A percentile compares a stretch with the other conserved stretches of the same genome.
Evolutionary conservation across 2,329 filamentous ascomycete genomes (phyloP).

Genomic region (Fusarium udum): DNA sequence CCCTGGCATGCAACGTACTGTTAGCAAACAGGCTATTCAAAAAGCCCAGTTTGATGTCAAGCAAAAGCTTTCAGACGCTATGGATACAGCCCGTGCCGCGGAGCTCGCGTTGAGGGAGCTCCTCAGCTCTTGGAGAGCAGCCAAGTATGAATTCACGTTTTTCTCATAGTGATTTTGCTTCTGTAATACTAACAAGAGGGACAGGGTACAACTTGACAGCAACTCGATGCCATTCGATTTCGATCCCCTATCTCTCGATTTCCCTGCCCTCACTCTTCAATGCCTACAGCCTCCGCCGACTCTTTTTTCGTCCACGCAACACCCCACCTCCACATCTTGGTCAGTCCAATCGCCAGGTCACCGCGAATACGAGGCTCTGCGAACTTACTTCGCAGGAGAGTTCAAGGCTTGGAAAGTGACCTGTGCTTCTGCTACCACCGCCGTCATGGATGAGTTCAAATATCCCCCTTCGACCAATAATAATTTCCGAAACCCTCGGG

Average conservation of each 20-base stretch:
- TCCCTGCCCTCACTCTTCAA: conserved; percentile 83
- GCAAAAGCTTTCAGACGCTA: conserved; percentile 72
- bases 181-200: conserved; percentile 20
- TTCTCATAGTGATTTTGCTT: not conserved
- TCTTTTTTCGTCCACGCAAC: conserved; percentile 81
- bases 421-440: conserved; percentile 61
- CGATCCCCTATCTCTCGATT: conserved; percentile 85
- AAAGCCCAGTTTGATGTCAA: conserved; percentile 72
- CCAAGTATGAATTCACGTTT: conserved; percentile 69
- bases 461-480: conserved; percentile 56
- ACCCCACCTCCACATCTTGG: conserved; percentile 82
- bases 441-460: conserved; percentile 60
- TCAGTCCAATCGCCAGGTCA: conserved; percentile 79
- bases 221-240: conserved; percentile 75
- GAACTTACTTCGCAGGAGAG: conserved; percentile 71
- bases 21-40: conserved; percentile 62
- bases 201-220: conserved; percentile 64
- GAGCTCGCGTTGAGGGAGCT: conserved; percentile 88
- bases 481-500: conserved; percentile 55
- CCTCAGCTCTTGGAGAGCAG: conserved; percentile 81
- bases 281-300: conserved; percentile 84
- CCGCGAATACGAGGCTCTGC: conserved; percentile 78
- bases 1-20: conserved; percentile 51
- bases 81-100: conserved; percentile 83
- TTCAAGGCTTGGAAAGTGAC: conserved; percentile 72